Evolutionary conservation across 768 basidiomycete genomes (phyloP), one percentile per base, ranked within the genome.

Genomic region (Pulveroboletus frians): DNA sequence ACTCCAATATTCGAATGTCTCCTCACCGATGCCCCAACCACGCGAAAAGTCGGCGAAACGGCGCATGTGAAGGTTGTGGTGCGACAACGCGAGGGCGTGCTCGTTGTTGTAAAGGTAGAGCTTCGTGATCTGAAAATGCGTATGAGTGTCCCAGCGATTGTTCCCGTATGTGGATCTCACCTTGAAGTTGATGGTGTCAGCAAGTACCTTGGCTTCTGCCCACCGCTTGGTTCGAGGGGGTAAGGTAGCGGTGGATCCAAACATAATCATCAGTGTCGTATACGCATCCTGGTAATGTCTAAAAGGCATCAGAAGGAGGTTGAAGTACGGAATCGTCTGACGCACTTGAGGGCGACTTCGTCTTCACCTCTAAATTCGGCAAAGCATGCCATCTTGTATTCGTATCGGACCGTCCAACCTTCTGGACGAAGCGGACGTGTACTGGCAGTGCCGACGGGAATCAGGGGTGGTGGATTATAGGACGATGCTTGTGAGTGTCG

Each of bases 281-380:
- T 95, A 95, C 11, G 91, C 92, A 59, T 96, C 93, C 67, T 95
- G 92, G 61, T 93, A 96, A 65, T 97, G 92, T 63, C 92, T 93
- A 44, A 27, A 43, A 7, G 26, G 5, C n/a, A 61, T 50, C 44
- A 58, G 49, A 51, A 40, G 34, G 49, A 50, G 14, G 17, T 5
- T 4, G 5, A 27, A 50, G 26, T 3, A 51, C 49, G 40, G 43
- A 29, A 39, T 30, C 10, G 18, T 31, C 7, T 9, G 52, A 73
- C 84, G 55, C 55, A 94, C 92, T 92, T 93, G 51, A 95, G 73
- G 1, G 94, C 92, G 9, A 92, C 85, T 59, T 97, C 93, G 51
- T 89, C 81, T 66, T 98, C 95, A 11, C 89, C 83, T 50, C 94
- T 73, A 62, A 97, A 92, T 68, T 99, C 95, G 0, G 95, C 92